Base-by-base conservation (phyloP, 2,329 filamentous ascomycete species). In the Aspergillus tanneri region DNA sequence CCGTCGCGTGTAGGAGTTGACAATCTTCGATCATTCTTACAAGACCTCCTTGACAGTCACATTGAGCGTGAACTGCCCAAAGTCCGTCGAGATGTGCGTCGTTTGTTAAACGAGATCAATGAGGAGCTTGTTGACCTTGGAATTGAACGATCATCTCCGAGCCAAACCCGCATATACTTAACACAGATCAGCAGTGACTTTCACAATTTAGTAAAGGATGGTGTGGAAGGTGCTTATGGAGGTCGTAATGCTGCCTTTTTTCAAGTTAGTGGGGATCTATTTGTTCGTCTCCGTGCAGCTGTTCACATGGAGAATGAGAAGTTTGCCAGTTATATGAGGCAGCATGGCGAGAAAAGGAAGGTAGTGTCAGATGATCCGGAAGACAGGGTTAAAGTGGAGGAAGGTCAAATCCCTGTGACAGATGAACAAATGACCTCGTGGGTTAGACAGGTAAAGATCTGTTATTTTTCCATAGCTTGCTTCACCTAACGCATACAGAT, bases 1-100 rank as follows among this genome's bases (percentile, higher is more conserved):
- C n/a, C n/a, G n/a, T n/a, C n/a, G n/a, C n/a, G n/a, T n/a, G n/a
- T n/a, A n/a, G n/a, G n/a, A n/a, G n/a, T n/a, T n/a, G n/a, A n/a
- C n/a, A n/a, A n/a, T n/a, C n/a, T n/a, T n/a, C n/a, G n/a, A n/a
- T n/a, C n/a, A n/a, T n/a, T n/a, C n/a, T n/a, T n/a, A n/a, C n/a
- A 57, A 50, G 52, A 51, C 2, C 32, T 61, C 9, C 38, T 61
- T 1, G 55, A 60, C 23, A 42, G 45, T 3, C 51, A 61, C 24
- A 58, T 61, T 16, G 55, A 60, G 37, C 49, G 47, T 1, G 54
- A 59, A 30, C 28, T 61, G 2, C 59, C 56, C 0, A 60, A 55
- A 16, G 56, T 61, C 5, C 45, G 43, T 8, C 21, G 57, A 9
- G 55, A 61, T 18, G 21, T 58, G 2, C 38, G 43, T 18, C 41